These are phyloP conservation scores for sorghum (Sorghum bicolor) DNA, from an alignment of 176 grass and related monocot genomes.

Conservation along the genomic window Sorghum_bicolor_NCBIv3 NC_012872.2:70558501-70559000, in stretches of 20 bases:
- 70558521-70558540: not conserved
- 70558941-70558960: not conserved
- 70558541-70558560: not conserved
- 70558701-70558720: not conserved
- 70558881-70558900: not conserved
- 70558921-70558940: not conserved
- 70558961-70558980: conserved; percentile 31
- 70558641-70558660: not conserved
- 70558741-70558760: too few relatives aligned
- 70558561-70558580: not conserved
- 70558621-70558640: not conserved
- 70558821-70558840: not conserved
- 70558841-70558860: not conserved
- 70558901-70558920: not conserved
- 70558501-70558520: not conserved
- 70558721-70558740: not conserved
- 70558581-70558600: not conserved
- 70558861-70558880: not conserved
- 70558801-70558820: not conserved
- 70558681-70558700: not conserved
- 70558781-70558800: not conserved
- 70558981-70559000: conserved; percentile 26
- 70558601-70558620: not conserved
- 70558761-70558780: not conserved
- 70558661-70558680: not conserved